Evolutionary conservation across 176 grass and related monocot species (phyloP).

Genomic region (Aegilops tauschii): DNA sequence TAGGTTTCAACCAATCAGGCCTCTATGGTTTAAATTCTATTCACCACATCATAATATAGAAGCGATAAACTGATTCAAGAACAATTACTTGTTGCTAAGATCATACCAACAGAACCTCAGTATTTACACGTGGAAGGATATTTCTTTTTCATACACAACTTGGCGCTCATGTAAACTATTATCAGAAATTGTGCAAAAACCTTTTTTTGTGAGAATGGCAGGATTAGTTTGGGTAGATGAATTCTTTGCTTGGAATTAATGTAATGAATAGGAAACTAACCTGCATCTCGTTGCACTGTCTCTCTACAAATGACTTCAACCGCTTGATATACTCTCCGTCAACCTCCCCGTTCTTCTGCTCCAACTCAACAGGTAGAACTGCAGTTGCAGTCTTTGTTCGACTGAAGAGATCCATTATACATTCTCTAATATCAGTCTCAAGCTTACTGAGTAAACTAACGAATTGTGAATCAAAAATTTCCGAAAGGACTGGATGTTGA

Average conservation of each 20-base stretch:
- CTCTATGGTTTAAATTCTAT: background rate
- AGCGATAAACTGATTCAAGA: constrained; percentile 15
- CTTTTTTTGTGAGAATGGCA: background rate
- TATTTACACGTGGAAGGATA: constrained; percentile 39
- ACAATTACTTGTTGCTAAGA: background rate
- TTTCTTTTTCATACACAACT: constrained; percentile 47
- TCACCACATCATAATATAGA: constrained; percentile 3
- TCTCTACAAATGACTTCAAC: constrained; percentile 87
- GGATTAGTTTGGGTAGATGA: constrained; percentile 8
- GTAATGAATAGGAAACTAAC: constrained; percentile 33
- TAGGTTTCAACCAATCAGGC: constrained; percentile 3
- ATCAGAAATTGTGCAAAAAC: background rate
- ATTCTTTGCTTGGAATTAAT: background rate
- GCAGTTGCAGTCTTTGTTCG: constrained; percentile 73
- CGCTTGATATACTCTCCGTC: constrained; percentile 85
- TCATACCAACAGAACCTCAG: constrained; percentile 41
- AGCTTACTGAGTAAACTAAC: constrained; percentile 62
- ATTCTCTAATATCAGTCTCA: constrained; percentile 87
- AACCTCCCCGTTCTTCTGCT: constrained; percentile 80
- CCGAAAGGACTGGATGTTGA: constrained; percentile 69
- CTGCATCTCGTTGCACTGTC: constrained; percentile 98
- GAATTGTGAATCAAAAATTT: constrained; percentile 81
- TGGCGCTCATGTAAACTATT: background rate
- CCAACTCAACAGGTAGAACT: constrained; percentile 79
- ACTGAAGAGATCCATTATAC: constrained; percentile 75